Evolutionary conservation across 1,284 basidiomycete species (phyloP), one percentile per base, ranked within the genome.

Genomic region (Mycocalia duriaeana): DNA sequence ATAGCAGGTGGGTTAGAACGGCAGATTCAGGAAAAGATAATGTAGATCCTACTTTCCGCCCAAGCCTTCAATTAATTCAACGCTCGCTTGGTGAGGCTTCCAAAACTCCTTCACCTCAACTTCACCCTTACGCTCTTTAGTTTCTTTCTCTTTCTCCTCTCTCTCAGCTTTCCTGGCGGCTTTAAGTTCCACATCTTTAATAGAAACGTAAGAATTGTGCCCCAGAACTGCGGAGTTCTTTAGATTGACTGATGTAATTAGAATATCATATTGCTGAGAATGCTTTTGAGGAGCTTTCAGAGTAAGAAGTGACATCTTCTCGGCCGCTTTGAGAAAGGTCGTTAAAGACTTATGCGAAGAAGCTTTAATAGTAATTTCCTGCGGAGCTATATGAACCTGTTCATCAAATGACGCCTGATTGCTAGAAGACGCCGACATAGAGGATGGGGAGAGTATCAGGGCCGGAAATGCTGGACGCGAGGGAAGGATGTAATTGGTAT

Each of bases 311-410:
- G 77, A 78, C 4, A 82, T 78, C 61, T 92, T 93, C 50, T 86
- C 83, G 4, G 75, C 70, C 18, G 76, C 60, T 60, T 90, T 92
- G 58, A 94, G 74, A 67, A 94, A 91, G 1, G 81, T 73, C 2
- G 82, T 77, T 16, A 94, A 74, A 35, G 89, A 90, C 65, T 93
- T 94, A 71, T 85, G 77, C 6, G 77, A 75, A 2, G 79, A 92
- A 46, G 78, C 76, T 59, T 85, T 92, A 64, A 83, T 82, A 3
- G 66, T 69, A 28, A 75, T 68, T 25, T 70, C 69, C 5, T 65
- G 63, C 0, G 63, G 58, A 26, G 63, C 63, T 5, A 66, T 56
- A 22, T 54, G 57, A 4, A 54, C 56, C n/a, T 53, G 47, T 19
- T 54, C 51, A 14, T 50, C 49, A n/a, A n/a, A n/a, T n/a, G n/a